Base-by-base conservation (phyloP, 2,329 filamentous ascomycete species). In the Incumbomyces lentus region DNA sequence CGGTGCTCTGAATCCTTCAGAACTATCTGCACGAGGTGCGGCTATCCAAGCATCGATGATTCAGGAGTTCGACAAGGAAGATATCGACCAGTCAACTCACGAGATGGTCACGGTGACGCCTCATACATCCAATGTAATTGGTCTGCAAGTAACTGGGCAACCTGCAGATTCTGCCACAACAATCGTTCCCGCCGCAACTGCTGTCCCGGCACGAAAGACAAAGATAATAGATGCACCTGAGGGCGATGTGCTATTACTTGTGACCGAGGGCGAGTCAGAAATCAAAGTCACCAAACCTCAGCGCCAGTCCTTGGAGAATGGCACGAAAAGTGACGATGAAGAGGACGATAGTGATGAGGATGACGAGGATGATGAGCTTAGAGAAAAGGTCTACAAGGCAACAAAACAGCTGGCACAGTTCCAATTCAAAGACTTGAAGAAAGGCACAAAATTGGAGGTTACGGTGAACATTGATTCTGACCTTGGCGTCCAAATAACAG, bases 1-100 rank as follows among this genome's bases (percentile, higher is more conserved):
- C 33, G 74, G 73, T 19, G 84, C 90, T 52, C 81, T 96, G 70
- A 96, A 96, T 77, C 92, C 92, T 53, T 92, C 87, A 2, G 90
- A 96, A 71, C 76, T 95, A 47, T 74, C 83, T 59, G 84, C 86
- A 52, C 82, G 92, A 54, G 92, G 92, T 62, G 92, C 92, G 51
- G 90, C 92, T 29, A 87, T 98, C 59, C 92, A 98, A 70, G 92
- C 92, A 32, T 93, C 83, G 50, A 73, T 98, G 53, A 87, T 98
- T 65, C 82, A 89, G 66, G 90, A 95, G 67, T 98, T 94, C 67
- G 92, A 98, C 59, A 76, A 80, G 57, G 82, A 87, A 55, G 90
- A 96, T 63, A 93, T 98, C 58, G 86, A 93, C 64, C 89, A 95
- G 74, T 94, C 86, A 52, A 94, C 88, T 40, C 90, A 98, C 73